Conservation (phyloP, 192 early-diverging fungal genomes). For the Diversispora eburnea region DNA sequence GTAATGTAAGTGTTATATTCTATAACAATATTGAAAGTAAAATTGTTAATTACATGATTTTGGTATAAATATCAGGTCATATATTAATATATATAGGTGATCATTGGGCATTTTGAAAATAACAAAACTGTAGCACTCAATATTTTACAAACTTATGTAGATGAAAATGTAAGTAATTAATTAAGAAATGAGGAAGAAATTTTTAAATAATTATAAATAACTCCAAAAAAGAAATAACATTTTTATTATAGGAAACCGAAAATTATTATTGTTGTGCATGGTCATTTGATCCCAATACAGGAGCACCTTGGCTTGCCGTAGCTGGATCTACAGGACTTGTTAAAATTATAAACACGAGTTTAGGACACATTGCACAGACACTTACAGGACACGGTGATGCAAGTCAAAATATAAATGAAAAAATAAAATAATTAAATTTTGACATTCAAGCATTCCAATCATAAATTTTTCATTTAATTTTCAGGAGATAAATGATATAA, state of each 20-base stretch:
- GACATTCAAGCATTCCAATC: not conserved
- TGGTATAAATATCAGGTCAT: not conserved
- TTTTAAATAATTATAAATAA: not conserved
- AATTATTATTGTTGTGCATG: constrained; percentile 27
- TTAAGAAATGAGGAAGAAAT: not conserved
- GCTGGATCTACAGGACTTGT: constrained; percentile 11
- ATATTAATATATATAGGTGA: not conserved
- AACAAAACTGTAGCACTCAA: not conserved
- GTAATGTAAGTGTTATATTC: not conserved
- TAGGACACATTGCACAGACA: not conserved
- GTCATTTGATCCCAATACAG: constrained; percentile 15
- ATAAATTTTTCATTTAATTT: not conserved
- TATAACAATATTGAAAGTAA: not conserved
- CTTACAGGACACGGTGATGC: constrained; percentile 25
- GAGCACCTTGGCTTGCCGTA: constrained; percentile 14
- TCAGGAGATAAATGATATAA: constrained; percentile 27
- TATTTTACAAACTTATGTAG: constrained; percentile 15
- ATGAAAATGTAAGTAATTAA: constrained; percentile 20
- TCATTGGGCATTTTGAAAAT: not conserved
- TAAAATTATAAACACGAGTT: constrained; percentile 16
- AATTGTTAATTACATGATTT: not conserved
- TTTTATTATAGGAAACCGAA: not conserved
- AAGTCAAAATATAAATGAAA: not conserved
- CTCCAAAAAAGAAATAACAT: not conserved
- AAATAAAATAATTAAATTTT: not conserved